Conservation (phyloP, 352 stramenopile genomes). For the Peronosclerospora sorghi region DNA sequence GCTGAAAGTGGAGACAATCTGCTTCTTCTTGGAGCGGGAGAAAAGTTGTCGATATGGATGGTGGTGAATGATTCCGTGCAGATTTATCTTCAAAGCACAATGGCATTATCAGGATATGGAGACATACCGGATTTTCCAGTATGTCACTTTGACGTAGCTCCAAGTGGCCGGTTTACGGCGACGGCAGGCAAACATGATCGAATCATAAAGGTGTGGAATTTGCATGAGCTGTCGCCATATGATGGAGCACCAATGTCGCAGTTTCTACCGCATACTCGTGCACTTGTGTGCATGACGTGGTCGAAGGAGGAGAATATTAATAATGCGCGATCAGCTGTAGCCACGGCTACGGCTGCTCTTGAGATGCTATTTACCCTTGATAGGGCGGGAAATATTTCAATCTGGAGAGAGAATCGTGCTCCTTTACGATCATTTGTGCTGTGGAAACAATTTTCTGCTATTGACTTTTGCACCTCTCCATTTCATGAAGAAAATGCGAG, state of each 20-base stretch:
- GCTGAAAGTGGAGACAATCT: conserved; percentile 59
- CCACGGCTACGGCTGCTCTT: conserved; percentile 12
- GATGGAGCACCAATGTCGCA: conserved; percentile 43
- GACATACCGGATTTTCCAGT: conserved; percentile 13
- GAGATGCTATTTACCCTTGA: conserved; percentile 79
- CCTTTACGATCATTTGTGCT: conserved; percentile 45
- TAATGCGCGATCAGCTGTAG: conserved; percentile 19
- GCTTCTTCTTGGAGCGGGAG: conserved; percentile 52
- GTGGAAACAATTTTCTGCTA: conserved; percentile 47
- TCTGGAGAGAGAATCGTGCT: conserved; percentile 61
- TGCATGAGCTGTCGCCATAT: conserved; percentile 35
- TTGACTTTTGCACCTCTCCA: conserved; percentile 23
- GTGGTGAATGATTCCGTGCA: conserved; percentile 68
- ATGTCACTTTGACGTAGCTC: conserved; percentile 53
- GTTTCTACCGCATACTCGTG: conserved; percentile 52
- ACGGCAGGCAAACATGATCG: conserved; percentile 48
- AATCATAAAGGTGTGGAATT: conserved; percentile 62
- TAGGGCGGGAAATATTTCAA: conserved; percentile 42
- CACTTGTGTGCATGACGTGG: conserved; percentile 43
- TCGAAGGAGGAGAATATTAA: conserved; percentile 46
- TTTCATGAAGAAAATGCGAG: conserved; percentile 2
- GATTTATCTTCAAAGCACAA: conserved; percentile 67
- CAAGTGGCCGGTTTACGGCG: conserved; percentile 45
- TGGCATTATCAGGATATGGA: conserved; percentile 23
- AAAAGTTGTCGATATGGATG: conserved; percentile 76